Percentiles rank a stretch among this genome's conserved stretches.
phyloP scores from a whole-genome alignment of 805 yeast genomes.

The Yarrowia yakushimensis region DNA sequence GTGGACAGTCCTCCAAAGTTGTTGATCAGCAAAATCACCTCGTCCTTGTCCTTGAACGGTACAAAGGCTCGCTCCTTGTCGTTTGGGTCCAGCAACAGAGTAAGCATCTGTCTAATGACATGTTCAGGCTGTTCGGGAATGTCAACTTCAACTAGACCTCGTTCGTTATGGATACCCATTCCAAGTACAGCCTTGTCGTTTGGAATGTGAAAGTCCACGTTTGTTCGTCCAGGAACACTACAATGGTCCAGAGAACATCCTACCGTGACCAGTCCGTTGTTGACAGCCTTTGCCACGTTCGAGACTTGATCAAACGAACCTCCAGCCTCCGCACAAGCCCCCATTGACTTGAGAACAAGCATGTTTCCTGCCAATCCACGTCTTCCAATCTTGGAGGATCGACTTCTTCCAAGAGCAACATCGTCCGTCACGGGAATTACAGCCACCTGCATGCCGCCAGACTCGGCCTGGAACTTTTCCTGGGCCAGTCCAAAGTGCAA shows the following conservation, averaged over 20 bases:
- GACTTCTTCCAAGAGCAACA: slow-evolving; percentile 85
- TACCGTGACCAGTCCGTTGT: slow-evolving; percentile 70
- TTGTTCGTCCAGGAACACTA: slow-evolving; percentile 77
- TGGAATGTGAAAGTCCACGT: slow-evolving; percentile 65
- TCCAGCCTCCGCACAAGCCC: slow-evolving; percentile 55
- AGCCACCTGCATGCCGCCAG: slow-evolving; percentile 65
- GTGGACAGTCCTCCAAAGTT: slow-evolving; percentile 88
- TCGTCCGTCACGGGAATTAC: slow-evolving; percentile 72
- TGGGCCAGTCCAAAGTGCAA: slow-evolving; percentile 89
- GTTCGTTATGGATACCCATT: slow-evolving; percentile 94
- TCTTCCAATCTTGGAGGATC: slow-evolving; percentile 54
- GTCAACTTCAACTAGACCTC: slow-evolving; percentile 63
- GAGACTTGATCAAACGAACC: slow-evolving; percentile 52
- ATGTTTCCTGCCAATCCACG: slow-evolving; percentile 92
- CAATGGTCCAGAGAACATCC: slow-evolving; percentile 90
- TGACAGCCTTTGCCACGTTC: slow-evolving; percentile 57
- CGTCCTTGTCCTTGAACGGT: slow-evolving; percentile 57
- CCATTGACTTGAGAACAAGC: slow-evolving; percentile 78
- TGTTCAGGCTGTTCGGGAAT: slow-evolving; percentile 69
- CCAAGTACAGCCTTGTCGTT: slow-evolving; percentile 43
- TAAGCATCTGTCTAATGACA: slow-evolving; percentile 49
- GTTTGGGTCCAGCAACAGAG: slow-evolving; percentile 68
- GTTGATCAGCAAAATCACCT: slow-evolving; percentile 68
- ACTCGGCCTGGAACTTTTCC: slow-evolving; percentile 79
- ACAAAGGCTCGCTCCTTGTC: slow-evolving; percentile 60